phyloP scores from a whole-genome alignment of 2,329 filamentous ascomycete species.

The Diaporthe ilicicola region DNA sequence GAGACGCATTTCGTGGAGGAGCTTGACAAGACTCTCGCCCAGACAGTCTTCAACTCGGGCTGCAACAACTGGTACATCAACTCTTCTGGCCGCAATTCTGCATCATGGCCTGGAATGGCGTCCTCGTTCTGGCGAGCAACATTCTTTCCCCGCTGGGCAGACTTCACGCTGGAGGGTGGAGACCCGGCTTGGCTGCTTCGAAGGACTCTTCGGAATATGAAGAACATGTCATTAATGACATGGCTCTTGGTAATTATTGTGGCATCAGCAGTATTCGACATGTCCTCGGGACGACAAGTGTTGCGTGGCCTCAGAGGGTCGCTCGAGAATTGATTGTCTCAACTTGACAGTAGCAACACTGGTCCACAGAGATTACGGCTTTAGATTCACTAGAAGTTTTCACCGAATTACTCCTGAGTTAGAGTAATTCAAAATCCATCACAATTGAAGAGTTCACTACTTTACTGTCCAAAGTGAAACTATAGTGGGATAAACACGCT shows the following conservation, averaged over 20 bases:
- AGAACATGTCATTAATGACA: neutral
- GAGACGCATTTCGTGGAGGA: constrained; percentile 43
- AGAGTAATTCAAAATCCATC: too few relatives aligned
- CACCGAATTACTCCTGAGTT: too few relatives aligned
- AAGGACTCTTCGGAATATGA: neutral
- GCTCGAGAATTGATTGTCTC: neutral
- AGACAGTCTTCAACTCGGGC: constrained; percentile 46
- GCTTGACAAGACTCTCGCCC: constrained; percentile 43
- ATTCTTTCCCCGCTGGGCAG: neutral
- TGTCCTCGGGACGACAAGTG: neutral
- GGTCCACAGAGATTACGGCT: too few relatives aligned
- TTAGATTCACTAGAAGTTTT: too few relatives aligned
- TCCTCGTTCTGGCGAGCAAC: constrained; percentile 38
- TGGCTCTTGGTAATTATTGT: neutral
- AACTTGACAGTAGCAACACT: neutral
- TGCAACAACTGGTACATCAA: constrained; percentile 54
- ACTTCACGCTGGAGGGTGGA: neutral
- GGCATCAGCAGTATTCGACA: neutral
- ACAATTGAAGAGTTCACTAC: too few relatives aligned
- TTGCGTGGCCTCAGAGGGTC: neutral
- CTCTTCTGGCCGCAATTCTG: constrained; percentile 46
- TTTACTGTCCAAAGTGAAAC: too few relatives aligned
- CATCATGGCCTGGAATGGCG: constrained; percentile 44
- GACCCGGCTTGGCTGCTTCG: neutral
- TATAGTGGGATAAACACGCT: too few relatives aligned